These are phyloP conservation scores for Daldinia concentrica DNA, from an alignment of 495 filamentous ascomycete genomes.

Conservation along the genomic window DNA sequence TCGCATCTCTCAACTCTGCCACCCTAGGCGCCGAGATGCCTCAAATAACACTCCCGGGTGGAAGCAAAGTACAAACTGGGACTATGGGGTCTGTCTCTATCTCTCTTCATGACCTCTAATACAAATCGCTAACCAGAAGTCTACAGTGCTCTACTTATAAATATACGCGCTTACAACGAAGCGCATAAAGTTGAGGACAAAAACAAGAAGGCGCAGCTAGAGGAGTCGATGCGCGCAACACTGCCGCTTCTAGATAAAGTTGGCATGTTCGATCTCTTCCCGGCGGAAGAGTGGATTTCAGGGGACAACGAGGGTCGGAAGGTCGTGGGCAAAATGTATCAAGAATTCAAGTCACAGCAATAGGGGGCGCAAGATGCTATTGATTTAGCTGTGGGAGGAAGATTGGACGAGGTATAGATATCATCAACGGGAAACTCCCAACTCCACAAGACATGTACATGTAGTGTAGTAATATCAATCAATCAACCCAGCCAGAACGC, in stretches of 20 bases:
- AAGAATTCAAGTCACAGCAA: conserved; percentile 33
- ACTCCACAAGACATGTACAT: conserved; percentile 30
- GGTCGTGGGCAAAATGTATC: conserved; percentile 35
- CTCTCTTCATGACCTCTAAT: background rate
- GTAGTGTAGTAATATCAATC: conserved; percentile 14
- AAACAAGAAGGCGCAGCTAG: conserved; percentile 20
- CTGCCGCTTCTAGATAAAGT: conserved; percentile 39
- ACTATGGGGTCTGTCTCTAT: conserved; percentile 34
- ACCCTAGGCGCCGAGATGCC: conserved; percentile 37
- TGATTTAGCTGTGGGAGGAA: background rate
- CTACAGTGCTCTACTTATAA: conserved; percentile 36
- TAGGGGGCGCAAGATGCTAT: conserved; percentile 2
- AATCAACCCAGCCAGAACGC: conserved; percentile 30
- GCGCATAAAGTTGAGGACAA: conserved; percentile 32
- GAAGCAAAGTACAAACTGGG: conserved; percentile 44
- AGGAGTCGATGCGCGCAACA: conserved; percentile 28
- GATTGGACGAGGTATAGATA: conserved; percentile 16
- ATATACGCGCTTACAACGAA: conserved; percentile 43
- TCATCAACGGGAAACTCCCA: conserved; percentile 34
- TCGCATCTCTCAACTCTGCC: conserved; percentile 37
- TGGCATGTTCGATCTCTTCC: conserved; percentile 43
- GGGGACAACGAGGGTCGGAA: conserved; percentile 38
- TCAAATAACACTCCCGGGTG: conserved; percentile 40
- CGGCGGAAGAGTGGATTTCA: conserved; percentile 40
- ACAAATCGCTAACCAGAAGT: background rate